Evolutionary conservation across 2,329 filamentous ascomycete species (phyloP), one percentile per base, ranked within the genome.

Genomic region (Xylariaceae sp.): DNA sequence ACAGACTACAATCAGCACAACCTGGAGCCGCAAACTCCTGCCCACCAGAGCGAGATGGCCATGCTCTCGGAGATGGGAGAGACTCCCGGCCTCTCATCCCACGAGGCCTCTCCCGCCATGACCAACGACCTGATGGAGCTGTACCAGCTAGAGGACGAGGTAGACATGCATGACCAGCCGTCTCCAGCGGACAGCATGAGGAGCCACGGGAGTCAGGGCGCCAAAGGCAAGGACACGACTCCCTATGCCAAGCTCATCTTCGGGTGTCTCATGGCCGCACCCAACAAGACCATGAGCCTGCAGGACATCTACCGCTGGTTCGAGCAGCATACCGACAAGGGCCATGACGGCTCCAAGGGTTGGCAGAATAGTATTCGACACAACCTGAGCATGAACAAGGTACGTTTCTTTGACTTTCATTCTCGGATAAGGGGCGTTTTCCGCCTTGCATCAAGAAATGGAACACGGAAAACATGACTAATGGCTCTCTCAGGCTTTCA

Each of bases 321-420:
- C 62, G 75, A 81, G 39, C 77, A 85, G 27, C 85, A 96, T 62
- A 96, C 90, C 2, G 79, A 81, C 58, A 96, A 94, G 68, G 82
- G 81, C 5, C 82, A 76, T 45, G 77, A 78, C 41, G 76, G 75
- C 7, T 72, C 69, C 11, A 86, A 84, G 59, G 92, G 91, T 10
- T 97, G 92, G 92, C 87, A 92, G 70, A 97, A 96, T 68, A 95
- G 89, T 66, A 95, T 97, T 57, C 82, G 92, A 2, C 92, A 97
- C 68, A 97, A 97, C 60, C 74, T 97, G 7, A 96, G 90, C 42
- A 96, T 97, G 91, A 97, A 97, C 61, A 78, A 80, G 53, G 92
- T 96, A 81, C 71, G 83, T 75, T 22, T 12, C n/a, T n/a, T n/a
- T n/a, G n/a, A n/a, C n/a, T n/a, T n/a, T n/a, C n/a, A n/a, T n/a